These are phyloP conservation scores for Naganishia randhawae DNA, from an alignment of 768 basidiomycete genomes.

Conservation along the genomic window DNA sequence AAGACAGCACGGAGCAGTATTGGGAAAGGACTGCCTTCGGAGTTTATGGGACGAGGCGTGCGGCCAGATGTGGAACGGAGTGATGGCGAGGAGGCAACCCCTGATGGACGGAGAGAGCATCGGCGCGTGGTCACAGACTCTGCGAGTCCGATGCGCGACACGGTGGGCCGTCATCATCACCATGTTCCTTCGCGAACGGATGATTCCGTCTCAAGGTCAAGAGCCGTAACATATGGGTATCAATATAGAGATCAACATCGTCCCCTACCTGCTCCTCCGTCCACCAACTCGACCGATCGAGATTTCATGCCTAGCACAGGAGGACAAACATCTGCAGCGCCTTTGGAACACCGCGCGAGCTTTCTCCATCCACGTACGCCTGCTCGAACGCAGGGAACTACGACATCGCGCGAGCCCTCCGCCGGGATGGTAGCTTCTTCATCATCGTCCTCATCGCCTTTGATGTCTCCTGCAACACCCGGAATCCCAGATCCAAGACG, in stretches of 20 bases:
- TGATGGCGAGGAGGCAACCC: too few relatives aligned
- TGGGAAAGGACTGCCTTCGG: not conserved
- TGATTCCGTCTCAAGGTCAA: not conserved
- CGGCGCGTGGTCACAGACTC: not conserved
- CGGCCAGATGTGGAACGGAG: not conserved
- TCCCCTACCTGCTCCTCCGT: constrained; percentile 34
- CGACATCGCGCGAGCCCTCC: not conserved
- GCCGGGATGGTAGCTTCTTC: not conserved
- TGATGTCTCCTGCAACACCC: constrained; percentile 37
- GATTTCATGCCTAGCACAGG: not conserved
- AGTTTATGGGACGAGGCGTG: not conserved
- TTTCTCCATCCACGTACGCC: not conserved
- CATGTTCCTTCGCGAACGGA: not conserved
- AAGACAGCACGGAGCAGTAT: not conserved
- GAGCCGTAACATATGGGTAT: not conserved
- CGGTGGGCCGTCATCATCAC: not conserved
- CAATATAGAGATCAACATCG: constrained; percentile 28
- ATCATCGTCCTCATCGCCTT: constrained; percentile 1
- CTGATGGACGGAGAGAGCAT: not conserved
- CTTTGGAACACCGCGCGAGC: too few relatives aligned
- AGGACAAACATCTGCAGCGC: not conserved
- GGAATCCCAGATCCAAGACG: constrained; percentile 41
- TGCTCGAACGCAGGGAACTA: not conserved
- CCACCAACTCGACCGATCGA: not conserved
- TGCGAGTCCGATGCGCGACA: not conserved